Percentiles rank a stretch among this genome's conserved stretches.
These are phyloP conservation scores for Euryodendron excelsum DNA, from an alignment of 148 eudicot genomes.

Conservation along the genomic window DNA sequence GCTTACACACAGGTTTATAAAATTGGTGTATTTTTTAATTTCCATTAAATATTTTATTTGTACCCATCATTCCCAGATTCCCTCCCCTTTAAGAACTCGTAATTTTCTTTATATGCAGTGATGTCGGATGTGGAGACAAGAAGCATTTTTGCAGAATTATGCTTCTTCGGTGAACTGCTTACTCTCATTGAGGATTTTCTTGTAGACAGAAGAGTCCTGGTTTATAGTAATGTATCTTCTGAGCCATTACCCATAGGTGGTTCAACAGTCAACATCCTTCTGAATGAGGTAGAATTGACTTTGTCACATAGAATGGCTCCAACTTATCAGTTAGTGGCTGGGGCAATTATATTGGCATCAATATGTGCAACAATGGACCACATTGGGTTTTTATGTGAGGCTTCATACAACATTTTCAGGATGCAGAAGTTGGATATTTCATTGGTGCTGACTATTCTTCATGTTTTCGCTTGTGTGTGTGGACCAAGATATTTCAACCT, in stretches of 20 bases:
- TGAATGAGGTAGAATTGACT: constrained; percentile 26
- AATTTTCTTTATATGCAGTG: constrained; percentile 40
- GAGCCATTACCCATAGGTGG: constrained; percentile 19
- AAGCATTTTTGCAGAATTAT: constrained; percentile 41
- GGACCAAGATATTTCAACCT: constrained; percentile 50
- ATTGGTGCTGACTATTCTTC: constrained; percentile 52
- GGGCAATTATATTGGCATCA: constrained; percentile 57
- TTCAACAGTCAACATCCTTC: constrained; percentile 30
- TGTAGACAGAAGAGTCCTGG: constrained; percentile 40
- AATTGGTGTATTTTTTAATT: background rate
- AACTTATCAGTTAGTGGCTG: constrained; percentile 47
- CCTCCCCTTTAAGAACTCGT: background rate
- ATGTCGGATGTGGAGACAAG: constrained; percentile 38
- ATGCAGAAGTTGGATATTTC: constrained; percentile 33
- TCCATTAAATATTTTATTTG: background rate
- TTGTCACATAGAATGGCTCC: constrained; percentile 44
- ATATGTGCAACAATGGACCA: constrained; percentile 52
- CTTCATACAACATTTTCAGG: constrained; percentile 47
- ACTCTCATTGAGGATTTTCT: constrained; percentile 64
- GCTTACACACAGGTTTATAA: constrained; percentile 51
- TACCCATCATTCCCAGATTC: background rate
- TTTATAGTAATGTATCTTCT: constrained; percentile 22
- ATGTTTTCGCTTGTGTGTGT: constrained; percentile 60
- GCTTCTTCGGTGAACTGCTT: constrained; percentile 47
- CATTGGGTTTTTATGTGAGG: constrained; percentile 55